phyloP scores from a whole-genome alignment of 1,139 yeast genomes.

The Yamadazyma diddensiae region DNA sequence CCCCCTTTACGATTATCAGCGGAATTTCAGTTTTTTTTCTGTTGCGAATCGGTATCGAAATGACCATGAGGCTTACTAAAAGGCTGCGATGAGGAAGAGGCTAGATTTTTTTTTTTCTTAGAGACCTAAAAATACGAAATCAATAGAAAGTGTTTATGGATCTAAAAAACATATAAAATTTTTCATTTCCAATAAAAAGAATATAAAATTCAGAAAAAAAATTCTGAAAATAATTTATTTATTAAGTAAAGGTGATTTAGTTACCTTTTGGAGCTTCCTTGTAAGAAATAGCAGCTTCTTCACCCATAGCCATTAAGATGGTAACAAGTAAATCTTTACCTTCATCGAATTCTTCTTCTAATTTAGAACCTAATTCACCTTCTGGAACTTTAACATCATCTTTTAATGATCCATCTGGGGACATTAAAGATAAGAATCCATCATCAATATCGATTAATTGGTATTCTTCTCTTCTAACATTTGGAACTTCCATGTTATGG shows the following conservation, averaged over 20 bases:
- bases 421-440: conserved; percentile 96
- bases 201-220: too few species aligned
- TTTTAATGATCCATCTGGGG: conserved; percentile 96
- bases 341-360: conserved; percentile 91
- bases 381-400: conserved; percentile 99
- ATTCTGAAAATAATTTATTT: neutral
- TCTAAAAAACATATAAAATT: neutral
- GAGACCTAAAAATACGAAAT: too few species aligned
- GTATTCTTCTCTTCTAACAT: conserved; percentile 91
- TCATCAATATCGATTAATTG: conserved; percentile 98
- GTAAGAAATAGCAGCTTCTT: conserved; percentile 97
- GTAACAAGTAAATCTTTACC: conserved; percentile 97
- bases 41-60: conserved; percentile 1
- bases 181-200: neutral
- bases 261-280: conserved; percentile 83
- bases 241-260: neutral
- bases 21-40: too few species aligned
- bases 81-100: too few species aligned
- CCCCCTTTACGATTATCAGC: too few species aligned
- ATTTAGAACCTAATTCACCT: conserved; percentile 91
- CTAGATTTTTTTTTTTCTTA: too few species aligned
- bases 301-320: conserved; percentile 97
- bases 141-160: neutral
- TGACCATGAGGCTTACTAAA: too few species aligned
- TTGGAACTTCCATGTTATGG: conserved; percentile 99